Evolutionary conservation across 208 protist genomes (phyloP).

Genomic region (Leishmania amazonensis): DNA sequence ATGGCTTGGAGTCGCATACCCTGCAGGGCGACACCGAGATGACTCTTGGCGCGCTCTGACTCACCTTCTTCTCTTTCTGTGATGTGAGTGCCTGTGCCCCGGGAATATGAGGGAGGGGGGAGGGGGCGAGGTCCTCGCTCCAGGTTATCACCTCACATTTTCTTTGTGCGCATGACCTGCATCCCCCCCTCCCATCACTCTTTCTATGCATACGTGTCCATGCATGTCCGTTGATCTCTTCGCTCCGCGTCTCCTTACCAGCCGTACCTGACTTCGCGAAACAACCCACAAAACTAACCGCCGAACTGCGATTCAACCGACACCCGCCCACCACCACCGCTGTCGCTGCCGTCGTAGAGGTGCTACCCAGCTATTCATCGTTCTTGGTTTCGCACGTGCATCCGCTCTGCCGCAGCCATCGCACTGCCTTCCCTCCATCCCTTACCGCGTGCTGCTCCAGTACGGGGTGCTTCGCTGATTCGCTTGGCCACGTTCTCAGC

Average conservation of each 20-base stretch:
- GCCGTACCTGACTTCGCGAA: not conserved
- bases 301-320: not conserved
- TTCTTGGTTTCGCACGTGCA: not conserved
- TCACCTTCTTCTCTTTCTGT: not conserved
- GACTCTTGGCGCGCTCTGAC: not conserved
- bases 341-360: not conserved
- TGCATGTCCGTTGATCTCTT: not conserved
- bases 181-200: not conserved
- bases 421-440: not conserved
- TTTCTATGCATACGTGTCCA: not conserved
- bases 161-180: not conserved
- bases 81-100: not conserved
- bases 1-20: not conserved
- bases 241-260: not conserved
- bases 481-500: not conserved
- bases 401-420: too few relatives aligned
- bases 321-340: not conserved
- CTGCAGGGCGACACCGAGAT: not conserved
- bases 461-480: not conserved
- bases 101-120: too few relatives aligned
- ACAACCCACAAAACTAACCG: not conserved
- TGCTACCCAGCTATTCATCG: not conserved
- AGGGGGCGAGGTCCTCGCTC: not conserved
- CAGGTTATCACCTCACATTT: not conserved
- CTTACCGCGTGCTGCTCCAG: not conserved